Base-by-base conservation (phyloP, 225 moss, liverwort and hornwort species). In the Thuidium tamariscinum region DNA sequence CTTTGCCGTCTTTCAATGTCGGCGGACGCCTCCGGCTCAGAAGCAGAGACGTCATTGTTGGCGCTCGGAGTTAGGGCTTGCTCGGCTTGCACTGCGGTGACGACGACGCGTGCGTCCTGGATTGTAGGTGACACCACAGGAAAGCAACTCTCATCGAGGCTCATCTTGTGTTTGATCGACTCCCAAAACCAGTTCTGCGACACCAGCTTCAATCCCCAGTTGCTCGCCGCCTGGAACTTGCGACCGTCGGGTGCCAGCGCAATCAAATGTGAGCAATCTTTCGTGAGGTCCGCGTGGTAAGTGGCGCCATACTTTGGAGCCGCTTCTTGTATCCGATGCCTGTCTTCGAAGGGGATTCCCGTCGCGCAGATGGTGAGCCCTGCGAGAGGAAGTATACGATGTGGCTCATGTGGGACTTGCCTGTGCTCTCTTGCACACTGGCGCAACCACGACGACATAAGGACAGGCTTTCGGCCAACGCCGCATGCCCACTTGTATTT, bases 201-300 rank as follows among this genome's bases (percentile, higher is more conserved):
- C 79, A 93, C 93, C 79, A 92, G 86, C 77, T 91, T 90, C 89
- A 93, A 82, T 5, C 90, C 92, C 93, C 92, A 92, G 26, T 42
- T 82, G 39, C 20, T 75, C 42, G 92, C 93, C 46, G 93, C 93
- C 78, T 79, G n/a, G 86, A 86, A 92, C 74, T 93, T 93, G 37
- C 67, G 74, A 61, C 93, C 93, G 21, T 92, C 90, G 26, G 93
- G 93, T 22, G 82, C 59, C 78, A 87, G 89, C 59, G 94, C 96
- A 87, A 97, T 95, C 89, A 97, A 85, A 91, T 97, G 97, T 30
- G 97, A 94, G 90, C 96, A 97, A 16, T 94, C 93, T 64, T 71
- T 95, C 6, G 91, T 94, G 55, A 97, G 95, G 86, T 96, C 93
- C 44, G 95, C 87, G n/a, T 74, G 60, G 68, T 96, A 94, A n/a